Evolutionary conservation across 2,329 filamentous ascomycete species (phyloP).

Genomic region (Cyclaneusma minus): DNA sequence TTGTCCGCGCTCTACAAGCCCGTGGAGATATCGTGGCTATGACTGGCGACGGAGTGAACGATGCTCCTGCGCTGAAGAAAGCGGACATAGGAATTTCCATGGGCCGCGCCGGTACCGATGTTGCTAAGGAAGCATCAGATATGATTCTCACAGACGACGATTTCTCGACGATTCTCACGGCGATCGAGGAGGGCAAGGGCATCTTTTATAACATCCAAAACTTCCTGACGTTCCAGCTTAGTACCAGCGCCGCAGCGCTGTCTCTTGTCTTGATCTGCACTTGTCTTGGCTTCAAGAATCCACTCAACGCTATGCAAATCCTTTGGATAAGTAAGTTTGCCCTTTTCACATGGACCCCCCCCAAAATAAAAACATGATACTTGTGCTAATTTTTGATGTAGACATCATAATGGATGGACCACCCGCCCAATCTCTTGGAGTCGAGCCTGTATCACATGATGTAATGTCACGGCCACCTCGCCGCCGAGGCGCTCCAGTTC

Average conservation of each 20-base stretch:
- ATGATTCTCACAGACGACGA: constrained; percentile 87
- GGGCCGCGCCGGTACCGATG: constrained; percentile 88
- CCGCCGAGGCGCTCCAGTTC: constrained; percentile 71
- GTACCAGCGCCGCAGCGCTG: constrained; percentile 86
- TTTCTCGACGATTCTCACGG: constrained; percentile 80
- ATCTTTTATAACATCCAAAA: constrained; percentile 99
- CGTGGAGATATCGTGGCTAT: constrained; percentile 95
- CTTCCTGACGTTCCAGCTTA: constrained; percentile 95
- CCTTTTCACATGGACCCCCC: background rate
- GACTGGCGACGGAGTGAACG: constrained; percentile 97
- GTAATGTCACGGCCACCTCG: constrained; percentile 88
- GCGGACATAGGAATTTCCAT: constrained; percentile 97
- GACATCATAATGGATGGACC: constrained; percentile 99
- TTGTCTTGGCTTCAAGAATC: constrained; percentile 83
- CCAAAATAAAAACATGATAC: too few relatives aligned
- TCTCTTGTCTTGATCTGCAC: constrained; percentile 87
- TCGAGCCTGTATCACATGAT: constrained; percentile 85
- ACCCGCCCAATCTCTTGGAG: constrained; percentile 88
- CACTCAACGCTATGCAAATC: constrained; percentile 98
- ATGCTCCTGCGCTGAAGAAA: constrained; percentile 90
- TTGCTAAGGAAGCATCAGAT: constrained; percentile 90
- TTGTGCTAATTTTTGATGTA: constrained; percentile 26
- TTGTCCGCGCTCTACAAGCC: constrained; percentile 77
- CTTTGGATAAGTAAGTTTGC: constrained; percentile 84
- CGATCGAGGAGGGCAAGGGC: constrained; percentile 96